A percentile compares a stretch with the other conserved stretches of the same genome.
Evolutionary conservation across 768 basidiomycete species (phyloP).

Genomic region (Jaapia argillacea): DNA sequence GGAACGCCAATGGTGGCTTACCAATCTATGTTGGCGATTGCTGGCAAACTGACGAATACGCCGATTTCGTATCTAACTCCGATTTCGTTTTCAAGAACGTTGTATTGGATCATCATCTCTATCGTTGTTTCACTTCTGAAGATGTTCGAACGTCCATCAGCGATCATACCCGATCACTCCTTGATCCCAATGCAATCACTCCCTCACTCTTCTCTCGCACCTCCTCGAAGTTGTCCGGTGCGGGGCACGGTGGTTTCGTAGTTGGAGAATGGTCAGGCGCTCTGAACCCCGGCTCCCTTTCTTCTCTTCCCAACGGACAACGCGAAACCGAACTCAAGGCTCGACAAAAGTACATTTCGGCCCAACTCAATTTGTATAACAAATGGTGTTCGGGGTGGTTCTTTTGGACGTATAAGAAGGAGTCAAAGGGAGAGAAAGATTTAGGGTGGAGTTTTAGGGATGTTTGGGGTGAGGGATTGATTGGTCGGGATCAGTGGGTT

Average conservation of each 20-base stretch:
- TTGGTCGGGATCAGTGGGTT: constrained; percentile 31
- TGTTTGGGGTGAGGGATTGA: constrained; percentile 49
- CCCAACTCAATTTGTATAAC: constrained; percentile 62
- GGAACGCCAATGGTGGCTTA: constrained; percentile 32
- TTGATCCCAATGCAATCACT: constrained; percentile 27
- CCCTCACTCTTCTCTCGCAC: constrained; percentile 30
- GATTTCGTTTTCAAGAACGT: no score
- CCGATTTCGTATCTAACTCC: constrained; percentile 33
- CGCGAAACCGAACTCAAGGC: constrained; percentile 33
- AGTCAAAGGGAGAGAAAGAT: constrained; percentile 50
- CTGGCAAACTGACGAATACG: constrained; percentile 62
- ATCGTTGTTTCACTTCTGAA: constrained; percentile 62
- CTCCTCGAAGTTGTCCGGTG: constrained; percentile 21
- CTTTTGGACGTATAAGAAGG: constrained; percentile 82
- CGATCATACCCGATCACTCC: constrained; percentile 41
- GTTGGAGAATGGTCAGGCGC: constrained; percentile 78
- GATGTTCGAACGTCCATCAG: constrained; percentile 46
- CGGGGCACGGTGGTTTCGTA: constrained; percentile 45
- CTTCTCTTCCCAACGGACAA: constrained; percentile 28
- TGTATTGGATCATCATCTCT: constrained; percentile 75
- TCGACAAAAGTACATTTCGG: constrained; percentile 39
- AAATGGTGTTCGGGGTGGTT: constrained; percentile 61
- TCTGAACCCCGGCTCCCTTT: constrained; percentile 53
- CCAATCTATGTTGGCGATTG: constrained; percentile 71
- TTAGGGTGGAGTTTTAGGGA: constrained; percentile 68